Evolutionary conservation across 2,329 filamentous ascomycete species (phyloP), one percentile per base, ranked within the genome.

Genomic region (Neurospora sp.): DNA sequence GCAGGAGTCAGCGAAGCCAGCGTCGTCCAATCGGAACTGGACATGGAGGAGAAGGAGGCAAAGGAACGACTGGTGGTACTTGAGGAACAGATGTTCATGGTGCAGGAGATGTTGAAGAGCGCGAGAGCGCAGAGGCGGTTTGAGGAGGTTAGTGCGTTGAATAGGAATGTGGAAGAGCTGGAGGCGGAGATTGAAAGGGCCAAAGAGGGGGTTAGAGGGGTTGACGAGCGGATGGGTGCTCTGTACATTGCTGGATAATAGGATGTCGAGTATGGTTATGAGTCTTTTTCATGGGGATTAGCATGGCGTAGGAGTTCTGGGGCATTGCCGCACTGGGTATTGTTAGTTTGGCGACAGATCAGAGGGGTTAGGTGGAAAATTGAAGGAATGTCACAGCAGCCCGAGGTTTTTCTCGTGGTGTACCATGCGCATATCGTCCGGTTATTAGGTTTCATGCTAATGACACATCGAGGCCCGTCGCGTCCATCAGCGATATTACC

Each of bases 71-170:
- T 97, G 13, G 91, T 96, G 38, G 90, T 97, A 7, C 84, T 97
- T 0, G 93, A 97, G 78, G 94, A 97, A 80, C 94, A 97, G 79
- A 91, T 90, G 73, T 97, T 96, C 80, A 89, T 97, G 80, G 93
- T 97, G 0, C 88, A 90, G 43, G 89, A 92, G 75, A 97, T 97
- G 93, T 88, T 97, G 66, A 87, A 87, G 8, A 88, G 90, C 71
- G 93, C 93, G 0, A 90, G 90, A 67, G 90, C 89, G 58, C 87
- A 91, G 11, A 84, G 92, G 38, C 89, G 92, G 71, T 96, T 97
- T 74, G 94, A 97, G 76, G 94, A 97, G 79, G 92, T 96, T 2
- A 87, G 89, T 70, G 92, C 92, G 11, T 81, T 97, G 70, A 89
- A 89, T 4, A 85, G 90, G 70, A 97, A 97, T 75, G 81, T 93